phyloP scores from a whole-genome alignment of 2,329 filamentous ascomycete species.

The Diaporthe sp. region DNA sequence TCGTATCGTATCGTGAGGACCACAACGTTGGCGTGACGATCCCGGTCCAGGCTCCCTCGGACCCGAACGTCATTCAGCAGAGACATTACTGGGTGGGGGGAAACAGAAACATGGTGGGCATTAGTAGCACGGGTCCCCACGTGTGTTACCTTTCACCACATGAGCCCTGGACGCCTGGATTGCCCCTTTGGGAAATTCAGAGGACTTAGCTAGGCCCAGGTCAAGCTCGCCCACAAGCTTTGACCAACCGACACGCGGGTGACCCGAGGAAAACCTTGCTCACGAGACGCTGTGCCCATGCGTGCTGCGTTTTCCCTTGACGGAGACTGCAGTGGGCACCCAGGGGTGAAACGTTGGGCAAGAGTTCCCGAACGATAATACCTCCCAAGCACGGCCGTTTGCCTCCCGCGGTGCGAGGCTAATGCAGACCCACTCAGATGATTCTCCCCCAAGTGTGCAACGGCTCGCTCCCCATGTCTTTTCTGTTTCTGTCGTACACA shows the following conservation, averaged over 20 bases:
- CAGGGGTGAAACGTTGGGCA: conserved; percentile 6
- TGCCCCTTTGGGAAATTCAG: conserved; percentile 13
- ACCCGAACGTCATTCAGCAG: neutral
- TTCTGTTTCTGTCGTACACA: neutral
- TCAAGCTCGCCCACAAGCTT: neutral
- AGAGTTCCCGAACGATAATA: conserved; percentile 20
- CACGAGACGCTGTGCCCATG: conserved; percentile 32
- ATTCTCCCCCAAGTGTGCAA: neutral
- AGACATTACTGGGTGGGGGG: neutral
- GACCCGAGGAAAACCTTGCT: neutral
- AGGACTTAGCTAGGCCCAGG: neutral
- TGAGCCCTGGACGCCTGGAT: conserved; percentile 2
- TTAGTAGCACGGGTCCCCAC: conserved; percentile 13
- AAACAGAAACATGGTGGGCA: neutral
- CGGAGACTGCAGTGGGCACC: neutral
- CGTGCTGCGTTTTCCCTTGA: conserved; percentile 11
- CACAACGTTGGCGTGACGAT: neutral
- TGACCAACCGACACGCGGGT: neutral
- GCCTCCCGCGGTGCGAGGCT: neutral
- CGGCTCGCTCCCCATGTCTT: neutral
- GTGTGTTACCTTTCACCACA: neutral
- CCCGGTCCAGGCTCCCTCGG: neutral
- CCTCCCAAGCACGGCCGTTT: conserved; percentile 9
- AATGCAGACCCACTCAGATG: conserved; percentile 7
- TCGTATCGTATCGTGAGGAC: neutral